phyloP scores from a whole-genome alignment of 2,329 filamentous ascomycete genomes.

The Sarocladium brachiariae region DNA sequence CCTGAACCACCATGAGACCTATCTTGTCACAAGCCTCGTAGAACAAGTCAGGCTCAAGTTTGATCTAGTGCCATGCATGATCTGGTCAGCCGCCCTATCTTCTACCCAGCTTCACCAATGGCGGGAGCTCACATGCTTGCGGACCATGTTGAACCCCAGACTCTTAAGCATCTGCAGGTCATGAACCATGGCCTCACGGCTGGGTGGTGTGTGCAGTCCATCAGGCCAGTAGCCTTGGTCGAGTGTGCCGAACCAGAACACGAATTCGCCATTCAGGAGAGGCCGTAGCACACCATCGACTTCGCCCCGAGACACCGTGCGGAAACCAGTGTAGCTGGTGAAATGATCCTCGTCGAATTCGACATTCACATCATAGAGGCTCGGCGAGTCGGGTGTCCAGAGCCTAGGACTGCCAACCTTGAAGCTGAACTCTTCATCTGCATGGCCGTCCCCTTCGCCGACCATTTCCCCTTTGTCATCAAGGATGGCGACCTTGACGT shows the following conservation, averaged over 20 bases:
- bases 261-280: constrained; percentile 60
- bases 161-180: constrained; percentile 58
- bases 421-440: constrained; percentile 48
- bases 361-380: constrained; percentile 57
- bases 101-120: not conserved
- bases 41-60: constrained; percentile 60
- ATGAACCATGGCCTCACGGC: constrained; percentile 58
- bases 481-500: constrained; percentile 29
- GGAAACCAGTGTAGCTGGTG: constrained; percentile 62
- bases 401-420: constrained; percentile 45
- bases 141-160: constrained; percentile 63
- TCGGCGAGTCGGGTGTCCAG: constrained; percentile 59
- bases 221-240: constrained; percentile 70
- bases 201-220: constrained; percentile 59
- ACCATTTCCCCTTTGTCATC: constrained; percentile 32
- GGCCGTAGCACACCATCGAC: constrained; percentile 55
- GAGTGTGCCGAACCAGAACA: constrained; percentile 61
- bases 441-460: constrained; percentile 33
- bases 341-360: constrained; percentile 44
- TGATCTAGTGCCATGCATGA: constrained; percentile 40
- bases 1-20: constrained; percentile 61
- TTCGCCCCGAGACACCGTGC: constrained; percentile 50
- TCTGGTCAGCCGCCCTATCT: not conserved
- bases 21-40: constrained; percentile 62
- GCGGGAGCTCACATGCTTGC: constrained; percentile 51